A percentile compares a stretch with the other conserved stretches of the same genome.
These are phyloP conservation scores for Lachancea sp. DNA, from an alignment of 805 yeast genomes.

Conservation along the genomic window DNA sequence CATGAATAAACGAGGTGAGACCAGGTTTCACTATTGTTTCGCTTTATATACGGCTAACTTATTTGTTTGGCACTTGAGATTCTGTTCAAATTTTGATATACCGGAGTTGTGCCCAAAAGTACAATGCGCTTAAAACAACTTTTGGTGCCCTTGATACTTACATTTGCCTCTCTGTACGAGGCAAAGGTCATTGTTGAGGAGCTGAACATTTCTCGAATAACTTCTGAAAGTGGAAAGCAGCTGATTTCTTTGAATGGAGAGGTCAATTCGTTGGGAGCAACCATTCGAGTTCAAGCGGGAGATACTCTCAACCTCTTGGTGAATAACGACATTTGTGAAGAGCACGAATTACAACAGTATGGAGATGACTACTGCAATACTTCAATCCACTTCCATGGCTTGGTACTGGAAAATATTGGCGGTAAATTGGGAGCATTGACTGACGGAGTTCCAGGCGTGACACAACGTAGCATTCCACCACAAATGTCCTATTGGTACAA, in stretches of 20 bases:
- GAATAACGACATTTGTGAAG: slow-evolving; percentile 17
- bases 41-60: no score
- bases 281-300: slow-evolving; percentile 19
- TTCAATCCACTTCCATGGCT: slow-evolving; percentile 49
- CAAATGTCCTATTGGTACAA: slow-evolving; percentile 50
- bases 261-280: slow-evolving; percentile 21
- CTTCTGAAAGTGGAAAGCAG: slow-evolving; percentile 10
- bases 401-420: slow-evolving; percentile 40
- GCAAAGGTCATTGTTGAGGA: slow-evolving; percentile 11
- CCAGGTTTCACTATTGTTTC: no score
- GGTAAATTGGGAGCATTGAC: slow-evolving; percentile 40
- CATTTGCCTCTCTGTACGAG: not conserved
- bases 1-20: not conserved
- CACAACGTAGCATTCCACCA: slow-evolving; percentile 67
- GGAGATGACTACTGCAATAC: slow-evolving; percentile 20
- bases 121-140: not conserved
- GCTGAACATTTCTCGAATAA: slow-evolving; percentile 14
- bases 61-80: no score
- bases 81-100: slow-evolving; percentile 1
- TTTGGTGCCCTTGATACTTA: not conserved
- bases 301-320: slow-evolving; percentile 20
- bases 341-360: not conserved
- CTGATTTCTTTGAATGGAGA: slow-evolving; percentile 22
- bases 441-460: slow-evolving; percentile 40
- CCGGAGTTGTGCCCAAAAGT: not conserved